Base-by-base conservation (phyloP, 495 filamentous ascomycete genomes). In the Corynascus novoguineensis region DNA sequence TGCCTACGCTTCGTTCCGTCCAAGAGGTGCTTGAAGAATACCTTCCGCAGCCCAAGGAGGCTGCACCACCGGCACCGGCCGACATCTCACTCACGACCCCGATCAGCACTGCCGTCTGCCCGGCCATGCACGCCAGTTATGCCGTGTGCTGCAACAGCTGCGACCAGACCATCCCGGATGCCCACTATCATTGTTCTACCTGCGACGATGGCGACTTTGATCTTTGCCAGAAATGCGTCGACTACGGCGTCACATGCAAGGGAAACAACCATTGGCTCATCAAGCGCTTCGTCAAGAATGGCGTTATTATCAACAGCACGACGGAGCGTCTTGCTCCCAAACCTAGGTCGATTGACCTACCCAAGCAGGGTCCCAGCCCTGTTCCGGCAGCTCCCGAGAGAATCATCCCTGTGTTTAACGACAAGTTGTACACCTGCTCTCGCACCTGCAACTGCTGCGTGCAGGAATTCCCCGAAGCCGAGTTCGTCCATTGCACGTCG, bases 151-250 rank as follows among this genome's bases (percentile, higher is more conserved):
- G 93, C 82, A 96, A 99, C 73, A 80, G 83, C 64, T 99, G 93
- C 66, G 83, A 92, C 53, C 72, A 72, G 22, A 79, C 83, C 32
- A 89, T 97, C 62, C 77, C 84, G 32, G 83, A 90, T 60, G 81
- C 81, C 22, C 93, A 99, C 66, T 99, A 88, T 69, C 93, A 99
- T 73, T 99, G 93, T 76, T 86, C 88, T 64, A 87, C 84, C 53
- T 99, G 95, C 70, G 89, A 96, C 59, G 78, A 86, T 50, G 93
- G 93, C 28, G 95, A 99, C 71, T 99, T 90, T 65, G 93, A 99
- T 64, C 82, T 99, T 48, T 99, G 93, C 75, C 80, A 81, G 53
- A 68, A 75, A 28, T 99, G 93, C 69, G 83, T 96, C 37, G 78
- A 83, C 44, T 73, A 75, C 28, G 90, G 91, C 57, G 78, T 85